Evolutionary conservation across 768 basidiomycete species (phyloP).

Genomic region (Cystobasidium ongulense): DNA sequence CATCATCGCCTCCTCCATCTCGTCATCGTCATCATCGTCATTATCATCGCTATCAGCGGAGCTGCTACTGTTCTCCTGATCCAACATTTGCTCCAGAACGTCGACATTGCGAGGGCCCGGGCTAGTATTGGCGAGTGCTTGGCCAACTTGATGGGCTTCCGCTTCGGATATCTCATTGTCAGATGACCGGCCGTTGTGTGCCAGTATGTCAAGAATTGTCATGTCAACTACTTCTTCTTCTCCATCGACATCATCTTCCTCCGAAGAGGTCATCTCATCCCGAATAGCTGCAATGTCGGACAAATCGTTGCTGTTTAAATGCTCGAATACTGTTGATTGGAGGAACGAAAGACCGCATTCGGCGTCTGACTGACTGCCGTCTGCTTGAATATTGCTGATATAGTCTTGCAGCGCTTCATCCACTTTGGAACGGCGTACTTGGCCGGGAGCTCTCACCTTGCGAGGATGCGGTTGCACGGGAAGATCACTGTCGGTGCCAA

Average conservation of each 20-base stretch:
- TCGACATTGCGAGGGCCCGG: too few species aligned
- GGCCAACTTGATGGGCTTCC: too few species aligned
- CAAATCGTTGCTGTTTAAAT: not conserved
- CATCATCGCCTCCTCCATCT: constrained; percentile 2
- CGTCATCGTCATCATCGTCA: not conserved
- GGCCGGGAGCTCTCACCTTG: not conserved
- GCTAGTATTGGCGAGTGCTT: too few species aligned
- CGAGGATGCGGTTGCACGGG: not conserved
- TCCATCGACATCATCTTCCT: not conserved
- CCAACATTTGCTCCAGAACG: too few species aligned
- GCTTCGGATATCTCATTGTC: too few species aligned
- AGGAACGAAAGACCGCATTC: not conserved
- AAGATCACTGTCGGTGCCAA: not conserved
- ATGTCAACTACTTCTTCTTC: not conserved
- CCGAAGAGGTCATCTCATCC: not conserved
- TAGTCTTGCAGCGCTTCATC: not conserved
- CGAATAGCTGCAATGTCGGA: not conserved
- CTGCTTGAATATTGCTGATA: not conserved
- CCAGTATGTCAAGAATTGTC: not conserved
- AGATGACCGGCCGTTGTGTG: too few species aligned
- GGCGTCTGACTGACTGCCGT: not conserved
- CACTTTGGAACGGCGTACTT: not conserved
- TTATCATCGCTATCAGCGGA: not conserved
- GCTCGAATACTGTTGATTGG: not conserved
- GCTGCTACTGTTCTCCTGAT: too few species aligned